Evolutionary conservation across 768 basidiomycete genomes (phyloP).

Genomic region (Agrocybe praecox): DNA sequence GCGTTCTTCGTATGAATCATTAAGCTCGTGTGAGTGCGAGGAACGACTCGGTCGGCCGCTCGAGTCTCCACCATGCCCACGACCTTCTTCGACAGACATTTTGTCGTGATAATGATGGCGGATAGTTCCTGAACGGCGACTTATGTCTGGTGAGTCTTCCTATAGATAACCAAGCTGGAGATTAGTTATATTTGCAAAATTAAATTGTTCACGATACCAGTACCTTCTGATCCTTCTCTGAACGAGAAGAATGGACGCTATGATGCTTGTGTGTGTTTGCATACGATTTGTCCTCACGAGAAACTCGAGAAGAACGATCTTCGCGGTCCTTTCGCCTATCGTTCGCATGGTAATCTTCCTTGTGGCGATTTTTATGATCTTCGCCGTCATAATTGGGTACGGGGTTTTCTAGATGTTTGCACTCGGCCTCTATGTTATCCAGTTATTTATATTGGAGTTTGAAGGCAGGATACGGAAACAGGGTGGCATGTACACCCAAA

Average conservation of each 20-base stretch:
- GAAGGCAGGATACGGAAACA: neutral
- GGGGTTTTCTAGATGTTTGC: too few species aligned
- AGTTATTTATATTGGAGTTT: neutral
- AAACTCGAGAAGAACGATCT: neutral
- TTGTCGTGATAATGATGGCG: neutral
- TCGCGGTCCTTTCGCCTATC: neutral
- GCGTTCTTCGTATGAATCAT: neutral
- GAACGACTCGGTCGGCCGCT: neutral
- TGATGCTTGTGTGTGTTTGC: too few species aligned
- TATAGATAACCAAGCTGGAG: neutral
- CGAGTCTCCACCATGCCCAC: neutral
- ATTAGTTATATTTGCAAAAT: too few species aligned
- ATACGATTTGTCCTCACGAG: too few species aligned
- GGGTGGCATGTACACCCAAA: slow-evolving; percentile 2
- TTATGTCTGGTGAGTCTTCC: neutral
- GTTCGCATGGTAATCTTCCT: neutral
- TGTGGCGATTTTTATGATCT: too few species aligned
- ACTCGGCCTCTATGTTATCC: too few species aligned
- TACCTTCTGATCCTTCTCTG: too few species aligned
- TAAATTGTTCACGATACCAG: too few species aligned
- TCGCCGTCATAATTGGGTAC: too few species aligned
- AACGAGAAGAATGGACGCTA: neutral
- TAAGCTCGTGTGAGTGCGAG: neutral
- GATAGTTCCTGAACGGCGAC: neutral
- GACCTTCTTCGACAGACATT: neutral